Evolutionary conservation across 2,329 filamentous ascomycete genomes (phyloP).

Genomic region (Scleromitrula shiraiana): DNA sequence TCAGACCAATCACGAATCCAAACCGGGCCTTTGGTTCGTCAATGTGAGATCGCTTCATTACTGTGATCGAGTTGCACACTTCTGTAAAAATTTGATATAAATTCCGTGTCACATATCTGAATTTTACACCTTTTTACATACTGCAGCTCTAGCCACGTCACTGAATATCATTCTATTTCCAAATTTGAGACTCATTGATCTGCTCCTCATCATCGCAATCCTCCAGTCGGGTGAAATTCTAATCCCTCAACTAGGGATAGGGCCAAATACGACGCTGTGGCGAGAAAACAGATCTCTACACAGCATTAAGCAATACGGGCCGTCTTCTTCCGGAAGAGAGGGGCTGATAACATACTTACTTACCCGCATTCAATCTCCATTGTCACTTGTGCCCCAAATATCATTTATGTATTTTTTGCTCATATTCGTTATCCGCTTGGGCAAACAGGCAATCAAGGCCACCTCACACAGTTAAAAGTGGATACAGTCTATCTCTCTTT

Average conservation of each 20-base stretch:
- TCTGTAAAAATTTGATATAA: conserved; percentile 4
- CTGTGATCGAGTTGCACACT: neutral
- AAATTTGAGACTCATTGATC: conserved; percentile 1
- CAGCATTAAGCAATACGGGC: conserved; percentile 7
- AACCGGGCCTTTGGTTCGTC: conserved; percentile 7
- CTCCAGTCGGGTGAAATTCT: conserved; percentile 3
- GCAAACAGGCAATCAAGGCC: too few species aligned
- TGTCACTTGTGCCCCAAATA: too few species aligned
- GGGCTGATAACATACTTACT: neutral
- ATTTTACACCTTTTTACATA: conserved; percentile 1
- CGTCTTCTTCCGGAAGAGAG: conserved; percentile 8
- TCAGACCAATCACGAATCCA: neutral
- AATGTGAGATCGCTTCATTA: neutral
- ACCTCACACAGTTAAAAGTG: too few species aligned
- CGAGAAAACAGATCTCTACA: neutral
- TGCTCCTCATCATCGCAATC: neutral
- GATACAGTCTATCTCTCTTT: too few species aligned
- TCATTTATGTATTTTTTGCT: neutral
- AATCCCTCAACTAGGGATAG: neutral
- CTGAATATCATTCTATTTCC: neutral
- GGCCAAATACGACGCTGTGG: conserved; percentile 5
- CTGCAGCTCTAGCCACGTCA: conserved; percentile 11
- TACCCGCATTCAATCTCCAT: neutral
- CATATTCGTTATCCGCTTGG: too few species aligned
- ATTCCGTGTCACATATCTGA: conserved; percentile 1